Percentiles rank a stretch among this genome's conserved stretches.
Evolutionary conservation across 2,329 filamentous ascomycete genomes (phyloP).

Genomic region (Diaporthe sp.): DNA sequence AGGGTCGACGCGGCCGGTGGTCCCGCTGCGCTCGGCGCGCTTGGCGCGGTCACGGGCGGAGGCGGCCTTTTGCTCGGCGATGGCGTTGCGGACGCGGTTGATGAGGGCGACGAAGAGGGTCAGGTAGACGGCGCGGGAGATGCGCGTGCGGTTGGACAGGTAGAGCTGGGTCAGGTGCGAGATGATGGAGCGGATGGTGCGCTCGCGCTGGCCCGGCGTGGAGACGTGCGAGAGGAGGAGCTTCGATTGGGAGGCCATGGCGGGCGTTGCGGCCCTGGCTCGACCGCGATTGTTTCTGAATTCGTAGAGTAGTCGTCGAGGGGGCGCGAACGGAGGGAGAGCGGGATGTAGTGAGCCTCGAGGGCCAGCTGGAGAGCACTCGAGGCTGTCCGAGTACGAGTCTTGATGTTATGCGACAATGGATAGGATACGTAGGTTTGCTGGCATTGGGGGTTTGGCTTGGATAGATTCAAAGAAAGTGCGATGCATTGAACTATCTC

Average conservation of each 20-base stretch:
- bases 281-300: neutral
- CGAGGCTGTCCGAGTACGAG: neutral
- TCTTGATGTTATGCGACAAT: neutral
- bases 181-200: constrained; percentile 75
- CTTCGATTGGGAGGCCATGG: constrained; percentile 84
- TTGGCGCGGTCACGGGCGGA: constrained; percentile 76
- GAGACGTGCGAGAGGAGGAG: constrained; percentile 60
- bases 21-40: constrained; percentile 64
- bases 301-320: neutral
- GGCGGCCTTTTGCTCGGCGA: constrained; percentile 92
- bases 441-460: neutral
- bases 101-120: constrained; percentile 84
- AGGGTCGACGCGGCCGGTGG: constrained; percentile 56
- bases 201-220: constrained; percentile 64
- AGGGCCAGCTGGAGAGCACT: neutral
- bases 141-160: constrained; percentile 82
- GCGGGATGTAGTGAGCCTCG: neutral
- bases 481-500: constrained; percentile 10
- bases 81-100: constrained; percentile 91
- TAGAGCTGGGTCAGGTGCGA: constrained; percentile 80
- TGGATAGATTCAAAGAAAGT: neutral
- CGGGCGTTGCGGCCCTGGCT: constrained; percentile 29
- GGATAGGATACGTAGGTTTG: no score
- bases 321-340: no score
- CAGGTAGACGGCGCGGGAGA: constrained; percentile 87